Base-by-base conservation (phyloP, 2,329 filamentous ascomycete genomes). In the Aaosphaeria pasadenensis region DNA sequence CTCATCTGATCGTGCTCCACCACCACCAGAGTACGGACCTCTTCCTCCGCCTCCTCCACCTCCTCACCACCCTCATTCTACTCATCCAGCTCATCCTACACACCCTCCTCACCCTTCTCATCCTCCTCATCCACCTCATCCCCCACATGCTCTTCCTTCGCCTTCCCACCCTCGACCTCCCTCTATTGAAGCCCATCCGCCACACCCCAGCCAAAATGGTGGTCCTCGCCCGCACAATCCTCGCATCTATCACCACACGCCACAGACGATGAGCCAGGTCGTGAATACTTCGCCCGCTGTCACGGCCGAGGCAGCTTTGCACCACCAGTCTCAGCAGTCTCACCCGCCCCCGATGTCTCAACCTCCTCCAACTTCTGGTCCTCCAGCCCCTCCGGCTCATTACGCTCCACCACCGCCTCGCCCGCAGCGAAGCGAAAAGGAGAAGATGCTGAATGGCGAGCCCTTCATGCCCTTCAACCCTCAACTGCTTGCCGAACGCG, bases 381-480 rank as follows among this genome's bases (percentile, higher is more conserved):
- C 57, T 32, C 53, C 46, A n/a, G 62, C 56, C 29, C 59, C 61
- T 43, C 57, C 58, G 32, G 46, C 58, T 9, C 58, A 59, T 41
- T 62, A 59, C 42, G 48, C 58, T 46, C 48, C 49, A 45, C 52
- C 58, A 7, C 46, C 49, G 39, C 36, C 47, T 3, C 43, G 59
- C 56, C 57, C 71, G 57, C 60, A 63, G 59, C 73, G 78, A 51
- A 87, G 85, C 1, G 89, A 96, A 65, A 94, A 94, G 70, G 88
- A 95, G 51, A 90, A 94, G 67, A 97, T 97, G 92, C 75, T 95
- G 11, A 78, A 79, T 31, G 89, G 89, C 9, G 80, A 88, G 38
- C 80, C 83, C n/a, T 97, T 90, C 70, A 85, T 85, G 51, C 88
- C 89, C 5, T 91, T 87, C 54, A 85, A 89, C 64, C 81, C 84